phyloP scores from a whole-genome alignment of 495 filamentous ascomycete species.

The Penicillium waksmanii region DNA sequence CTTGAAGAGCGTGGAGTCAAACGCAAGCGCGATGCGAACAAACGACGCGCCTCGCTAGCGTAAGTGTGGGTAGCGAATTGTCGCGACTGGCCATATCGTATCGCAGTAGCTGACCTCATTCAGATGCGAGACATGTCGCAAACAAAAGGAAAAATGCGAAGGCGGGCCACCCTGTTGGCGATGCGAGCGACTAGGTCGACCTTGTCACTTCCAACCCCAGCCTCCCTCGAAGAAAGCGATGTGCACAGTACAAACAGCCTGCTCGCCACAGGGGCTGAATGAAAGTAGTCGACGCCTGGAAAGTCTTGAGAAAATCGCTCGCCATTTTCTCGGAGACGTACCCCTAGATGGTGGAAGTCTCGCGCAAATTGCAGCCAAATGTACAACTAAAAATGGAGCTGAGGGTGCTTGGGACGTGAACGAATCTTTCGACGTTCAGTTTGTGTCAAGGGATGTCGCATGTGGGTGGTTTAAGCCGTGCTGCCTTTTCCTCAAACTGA shows the following conservation, averaged over 20 bases:
- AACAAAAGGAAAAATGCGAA: conserved; percentile 52
- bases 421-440: conserved; percentile 42
- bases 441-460: conserved; percentile 46
- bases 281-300: conserved; percentile 1
- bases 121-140: conserved; percentile 48
- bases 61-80: conserved; percentile 2
- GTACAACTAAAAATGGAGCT: conserved; percentile 1
- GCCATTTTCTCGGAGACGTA: conserved; percentile 25
- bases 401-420: conserved; percentile 17
- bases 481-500: neutral
- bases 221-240: conserved; percentile 32
- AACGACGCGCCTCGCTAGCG: conserved; percentile 14
- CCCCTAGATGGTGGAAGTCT: conserved; percentile 22
- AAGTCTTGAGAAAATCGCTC: conserved; percentile 22
- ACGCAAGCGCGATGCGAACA: conserved; percentile 15
- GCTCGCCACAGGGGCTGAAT: neutral
- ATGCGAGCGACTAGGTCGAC: conserved; percentile 46
- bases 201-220: conserved; percentile 44
- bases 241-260: conserved; percentile 26
- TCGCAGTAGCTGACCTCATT: neutral
- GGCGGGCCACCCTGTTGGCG: conserved; percentile 50
- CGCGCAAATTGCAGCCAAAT: conserved; percentile 18
- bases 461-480: conserved; percentile 27
- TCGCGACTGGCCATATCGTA: neutral
- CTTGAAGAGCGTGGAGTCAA: conserved; percentile 9